Evolutionary conservation across 2,329 filamentous ascomycete species (phyloP).

Genomic region (Phyllachora maydis): DNA sequence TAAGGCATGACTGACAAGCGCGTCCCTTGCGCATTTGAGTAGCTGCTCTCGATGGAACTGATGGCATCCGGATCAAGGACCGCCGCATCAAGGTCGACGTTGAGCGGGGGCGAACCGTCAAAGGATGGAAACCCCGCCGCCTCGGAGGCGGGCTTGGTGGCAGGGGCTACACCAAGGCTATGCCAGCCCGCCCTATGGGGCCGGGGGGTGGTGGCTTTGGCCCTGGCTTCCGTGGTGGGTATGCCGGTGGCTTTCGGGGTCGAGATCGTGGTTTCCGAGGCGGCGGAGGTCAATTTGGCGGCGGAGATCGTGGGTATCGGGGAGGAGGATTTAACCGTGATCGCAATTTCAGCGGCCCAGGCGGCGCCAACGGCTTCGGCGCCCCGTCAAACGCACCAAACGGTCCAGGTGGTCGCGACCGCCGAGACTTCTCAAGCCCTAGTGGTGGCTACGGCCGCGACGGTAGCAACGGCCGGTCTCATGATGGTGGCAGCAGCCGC

Average conservation of each 20-base stretch:
- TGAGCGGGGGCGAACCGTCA: constrained; percentile 83
- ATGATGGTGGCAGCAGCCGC: constrained; percentile 13
- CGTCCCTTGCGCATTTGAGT: constrained; percentile 35
- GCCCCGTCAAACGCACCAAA: constrained; percentile 27
- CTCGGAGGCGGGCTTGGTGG: constrained; percentile 85
- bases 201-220: constrained; percentile 34
- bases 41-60: constrained; percentile 76
- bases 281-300: constrained; percentile 23
- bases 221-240: constrained; percentile 24
- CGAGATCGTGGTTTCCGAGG: constrained; percentile 21
- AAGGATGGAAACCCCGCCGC: constrained; percentile 79
- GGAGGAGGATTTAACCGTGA: constrained; percentile 6
- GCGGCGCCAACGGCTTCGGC: constrained; percentile 16
- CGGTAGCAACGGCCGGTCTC: constrained; percentile 7
- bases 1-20: constrained; percentile 52
- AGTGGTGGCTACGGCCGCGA: constrained; percentile 24
- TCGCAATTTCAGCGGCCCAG: constrained; percentile 12
- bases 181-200: constrained; percentile 46
- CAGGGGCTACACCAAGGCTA: constrained; percentile 74
- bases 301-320: constrained; percentile 9
- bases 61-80: constrained; percentile 85
- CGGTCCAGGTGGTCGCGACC: constrained; percentile 33
- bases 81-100: constrained; percentile 87
- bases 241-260: constrained; percentile 30
- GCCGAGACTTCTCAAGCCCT: constrained; percentile 21